phyloP scores from a whole-genome alignment of 441 rosid genomes.

The Jatropha multifida region DNA sequence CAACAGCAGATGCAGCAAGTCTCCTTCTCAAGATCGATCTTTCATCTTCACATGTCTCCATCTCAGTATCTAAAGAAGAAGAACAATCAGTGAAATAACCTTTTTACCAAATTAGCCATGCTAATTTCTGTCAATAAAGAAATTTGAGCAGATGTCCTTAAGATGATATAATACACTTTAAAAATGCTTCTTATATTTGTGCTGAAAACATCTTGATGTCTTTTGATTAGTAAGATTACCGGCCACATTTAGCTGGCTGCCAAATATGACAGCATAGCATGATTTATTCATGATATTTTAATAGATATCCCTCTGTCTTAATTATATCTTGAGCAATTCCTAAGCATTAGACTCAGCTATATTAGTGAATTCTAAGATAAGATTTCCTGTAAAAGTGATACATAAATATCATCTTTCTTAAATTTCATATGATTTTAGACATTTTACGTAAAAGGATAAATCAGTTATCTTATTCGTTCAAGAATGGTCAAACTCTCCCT shows the following conservation, averaged over 20 bases:
- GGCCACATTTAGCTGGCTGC: neutral
- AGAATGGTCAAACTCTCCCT: neutral
- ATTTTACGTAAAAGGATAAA: neutral
- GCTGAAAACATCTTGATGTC: neutral
- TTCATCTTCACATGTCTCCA: constrained; percentile 72
- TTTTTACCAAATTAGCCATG: neutral
- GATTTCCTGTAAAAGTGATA: neutral
- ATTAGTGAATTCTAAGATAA: neutral
- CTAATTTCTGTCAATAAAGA: neutral
- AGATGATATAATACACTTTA: neutral
- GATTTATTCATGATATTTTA: neutral
- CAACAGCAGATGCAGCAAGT: constrained; percentile 75
- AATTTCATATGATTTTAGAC: neutral
- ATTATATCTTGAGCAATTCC: neutral
- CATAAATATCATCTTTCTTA: neutral
- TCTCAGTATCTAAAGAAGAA: constrained; percentile 53
- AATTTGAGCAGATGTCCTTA: constrained; percentile 2
- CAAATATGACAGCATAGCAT: constrained; percentile 1
- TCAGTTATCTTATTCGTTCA: neutral
- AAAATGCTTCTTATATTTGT: neutral
- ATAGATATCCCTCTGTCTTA: neutral
- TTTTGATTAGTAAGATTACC: neutral
- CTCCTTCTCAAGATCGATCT: constrained; percentile 62
- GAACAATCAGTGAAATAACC: neutral
- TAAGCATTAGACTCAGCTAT: neutral